These are phyloP conservation scores for Crithidia mellificae DNA, from an alignment of 208 protist species.

Conservation along the genomic window DNA sequence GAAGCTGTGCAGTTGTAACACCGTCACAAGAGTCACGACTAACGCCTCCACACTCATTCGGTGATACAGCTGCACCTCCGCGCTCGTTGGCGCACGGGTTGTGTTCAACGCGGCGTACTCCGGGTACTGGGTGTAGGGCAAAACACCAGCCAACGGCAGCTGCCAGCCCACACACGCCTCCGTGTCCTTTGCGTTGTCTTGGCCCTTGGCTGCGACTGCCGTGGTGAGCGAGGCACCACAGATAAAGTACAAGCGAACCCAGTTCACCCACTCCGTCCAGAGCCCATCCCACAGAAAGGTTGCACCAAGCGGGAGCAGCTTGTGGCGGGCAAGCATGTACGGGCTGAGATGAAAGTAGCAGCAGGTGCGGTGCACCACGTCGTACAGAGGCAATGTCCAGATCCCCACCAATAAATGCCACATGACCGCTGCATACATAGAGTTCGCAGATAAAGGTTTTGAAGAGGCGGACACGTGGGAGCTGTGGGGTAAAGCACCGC, in stretches of 20 bases:
- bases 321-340: conserved; percentile 47
- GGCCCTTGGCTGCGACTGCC: background rate
- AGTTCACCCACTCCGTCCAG: conserved; percentile 51
- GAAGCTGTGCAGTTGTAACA: conserved; percentile 11
- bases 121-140: conserved; percentile 21
- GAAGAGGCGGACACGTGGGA: too few relatives aligned
- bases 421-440: background rate
- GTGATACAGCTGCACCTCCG: conserved; percentile 22
- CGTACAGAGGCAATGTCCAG: conserved; percentile 41
- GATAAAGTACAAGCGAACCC: conserved; percentile 37
- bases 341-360: conserved; percentile 49
- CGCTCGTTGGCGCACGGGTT: background rate
- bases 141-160: conserved; percentile 20
- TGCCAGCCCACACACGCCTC: conserved; percentile 16
- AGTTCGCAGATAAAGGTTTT: background rate
- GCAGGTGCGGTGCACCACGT: conserved; percentile 45
- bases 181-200: background rate
- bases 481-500: too few relatives aligned
- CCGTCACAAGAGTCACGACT: conserved; percentile 13
- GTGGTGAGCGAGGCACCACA: conserved; percentile 23
- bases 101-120: conserved; percentile 25
- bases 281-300: conserved; percentile 24
- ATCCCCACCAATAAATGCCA: conserved; percentile 40
- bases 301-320: conserved; percentile 47
- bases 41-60: conserved; percentile 15